phyloP scores from a whole-genome alignment of 2,329 filamentous ascomycete genomes.

The Orbilia quercus region DNA sequence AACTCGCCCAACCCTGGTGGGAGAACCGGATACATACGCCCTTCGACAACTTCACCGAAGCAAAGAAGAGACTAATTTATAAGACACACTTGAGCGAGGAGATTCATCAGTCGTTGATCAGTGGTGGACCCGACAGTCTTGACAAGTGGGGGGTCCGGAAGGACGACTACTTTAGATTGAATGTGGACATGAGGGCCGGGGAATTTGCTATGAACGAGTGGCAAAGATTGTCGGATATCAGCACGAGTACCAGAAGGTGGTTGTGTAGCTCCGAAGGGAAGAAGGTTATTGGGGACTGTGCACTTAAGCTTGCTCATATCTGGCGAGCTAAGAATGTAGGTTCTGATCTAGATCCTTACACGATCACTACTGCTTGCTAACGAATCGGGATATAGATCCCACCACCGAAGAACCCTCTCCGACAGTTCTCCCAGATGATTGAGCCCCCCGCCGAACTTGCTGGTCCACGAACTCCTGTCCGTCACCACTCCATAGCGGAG shows the following conservation, averaged over 20 bases:
- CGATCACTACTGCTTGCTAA: constrained; percentile 14
- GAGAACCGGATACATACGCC: constrained; percentile 74
- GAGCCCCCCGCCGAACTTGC: constrained; percentile 37
- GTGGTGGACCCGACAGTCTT: constrained; percentile 36
- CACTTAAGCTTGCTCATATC: constrained; percentile 48
- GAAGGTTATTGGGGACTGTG: constrained; percentile 44
- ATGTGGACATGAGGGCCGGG: constrained; percentile 93
- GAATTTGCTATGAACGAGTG: constrained; percentile 99
- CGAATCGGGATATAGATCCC: constrained; percentile 18
- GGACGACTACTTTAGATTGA: constrained; percentile 95
- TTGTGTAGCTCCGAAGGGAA: constrained; percentile 68
- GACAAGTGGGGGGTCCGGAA: constrained; percentile 79
- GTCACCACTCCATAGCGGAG: background rate
- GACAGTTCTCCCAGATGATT: constrained; percentile 28
- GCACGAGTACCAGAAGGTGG: constrained; percentile 88
- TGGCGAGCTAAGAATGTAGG: constrained; percentile 53
- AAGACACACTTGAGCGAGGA: constrained; percentile 96
- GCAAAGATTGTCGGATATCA: constrained; percentile 93
- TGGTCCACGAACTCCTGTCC: constrained; percentile 8
- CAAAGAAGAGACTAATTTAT: constrained; percentile 80
- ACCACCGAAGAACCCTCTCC: constrained; percentile 50
- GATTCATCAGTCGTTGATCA: constrained; percentile 73
- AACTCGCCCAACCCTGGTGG: constrained; percentile 86
- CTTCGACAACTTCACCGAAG: constrained; percentile 90
- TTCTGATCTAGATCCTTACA: background rate